phyloP scores from a whole-genome alignment of 352 stramenopile genomes.

The Pythium utonaiense region DNA sequence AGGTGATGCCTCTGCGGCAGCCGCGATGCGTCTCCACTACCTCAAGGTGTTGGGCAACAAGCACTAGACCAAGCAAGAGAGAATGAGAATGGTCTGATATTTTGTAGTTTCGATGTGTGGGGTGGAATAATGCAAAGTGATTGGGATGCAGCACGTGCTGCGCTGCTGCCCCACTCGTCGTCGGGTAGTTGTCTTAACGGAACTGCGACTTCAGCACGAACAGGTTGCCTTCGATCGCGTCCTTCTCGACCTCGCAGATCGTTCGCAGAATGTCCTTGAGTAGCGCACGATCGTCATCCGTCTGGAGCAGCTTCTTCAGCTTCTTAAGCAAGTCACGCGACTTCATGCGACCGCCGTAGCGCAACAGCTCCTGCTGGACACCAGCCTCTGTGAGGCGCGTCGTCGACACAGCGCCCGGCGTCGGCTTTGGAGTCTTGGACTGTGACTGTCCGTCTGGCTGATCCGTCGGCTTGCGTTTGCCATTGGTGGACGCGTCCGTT shows the following conservation, averaged over 20 bases:
- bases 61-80: neutral
- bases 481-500: slow-evolving; percentile 24
- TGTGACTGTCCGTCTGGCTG: slow-evolving; percentile 38
- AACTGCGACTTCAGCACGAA: slow-evolving; percentile 87
- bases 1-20: neutral
- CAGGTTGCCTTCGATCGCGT: slow-evolving; percentile 77
- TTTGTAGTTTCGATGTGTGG: neutral
- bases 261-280: slow-evolving; percentile 86
- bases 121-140: too few species aligned
- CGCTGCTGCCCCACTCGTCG: neutral
- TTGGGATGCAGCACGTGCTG: too few species aligned
- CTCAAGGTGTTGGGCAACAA: neutral
- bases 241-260: slow-evolving; percentile 84
- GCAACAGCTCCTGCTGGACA: slow-evolving; percentile 81
- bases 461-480: slow-evolving; percentile 52
- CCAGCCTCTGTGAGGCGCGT: slow-evolving; percentile 76
- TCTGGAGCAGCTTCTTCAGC: slow-evolving; percentile 79
- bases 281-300: slow-evolving; percentile 75
- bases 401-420: slow-evolving; percentile 25
- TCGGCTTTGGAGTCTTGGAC: slow-evolving; percentile 36
- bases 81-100: neutral
- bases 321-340: slow-evolving; percentile 74
- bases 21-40: slow-evolving; percentile 8
- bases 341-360: slow-evolving; percentile 79
- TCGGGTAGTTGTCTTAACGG: slow-evolving; percentile 39